Evolutionary conservation across 371 early-diverging fungal species (phyloP).

Genomic region (Gilbertella persicaria): DNA sequence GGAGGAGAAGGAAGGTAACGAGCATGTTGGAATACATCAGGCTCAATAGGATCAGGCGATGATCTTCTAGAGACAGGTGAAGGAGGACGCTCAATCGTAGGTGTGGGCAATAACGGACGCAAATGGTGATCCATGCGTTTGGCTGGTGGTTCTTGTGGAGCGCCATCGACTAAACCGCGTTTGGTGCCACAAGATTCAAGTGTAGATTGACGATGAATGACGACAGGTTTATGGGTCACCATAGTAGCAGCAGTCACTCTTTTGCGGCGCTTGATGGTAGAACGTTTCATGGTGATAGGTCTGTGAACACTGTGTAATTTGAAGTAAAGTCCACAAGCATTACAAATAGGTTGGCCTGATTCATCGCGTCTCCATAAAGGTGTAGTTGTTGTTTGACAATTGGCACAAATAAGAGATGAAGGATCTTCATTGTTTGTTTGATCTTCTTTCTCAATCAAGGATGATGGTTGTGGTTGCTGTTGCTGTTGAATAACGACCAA

Average conservation of each 20-base stretch:
- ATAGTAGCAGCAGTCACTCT: slow-evolving; percentile 35
- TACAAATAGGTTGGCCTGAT: slow-evolving; percentile 71
- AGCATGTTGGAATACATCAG: slow-evolving; percentile 33
- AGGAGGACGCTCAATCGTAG: not conserved
- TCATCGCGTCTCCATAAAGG: slow-evolving; percentile 83
- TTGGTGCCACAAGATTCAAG: slow-evolving; percentile 1
- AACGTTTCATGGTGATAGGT: slow-evolving; percentile 56
- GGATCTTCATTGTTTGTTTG: not conserved
- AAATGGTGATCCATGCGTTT: slow-evolving; percentile 33
- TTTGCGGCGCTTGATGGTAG: slow-evolving; percentile 59
- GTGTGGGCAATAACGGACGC: slow-evolving; percentile 33
- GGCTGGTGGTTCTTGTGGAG: slow-evolving; percentile 1
- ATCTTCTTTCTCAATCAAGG: not conserved
- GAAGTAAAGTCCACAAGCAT: slow-evolving; percentile 83
- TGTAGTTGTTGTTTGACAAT: slow-evolving; percentile 77
- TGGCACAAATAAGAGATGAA: slow-evolving; percentile 55
- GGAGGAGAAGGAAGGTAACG: slow-evolving; percentile 44
- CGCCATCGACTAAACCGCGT: slow-evolving; percentile 5
- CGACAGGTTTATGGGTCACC: slow-evolving; percentile 10
- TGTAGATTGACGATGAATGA: slow-evolving; percentile 15
- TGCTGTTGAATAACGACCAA: slow-evolving; percentile 5
- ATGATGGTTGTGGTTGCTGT: not conserved
- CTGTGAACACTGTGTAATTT: slow-evolving; percentile 69
- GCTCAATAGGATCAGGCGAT: slow-evolving; percentile 39
- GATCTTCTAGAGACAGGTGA: slow-evolving; percentile 3